A percentile compares a stretch with the other conserved stretches of the same genome.
phyloP scores from a whole-genome alignment of 2,329 filamentous ascomycete genomes.

The Alternaria sp. region DNA sequence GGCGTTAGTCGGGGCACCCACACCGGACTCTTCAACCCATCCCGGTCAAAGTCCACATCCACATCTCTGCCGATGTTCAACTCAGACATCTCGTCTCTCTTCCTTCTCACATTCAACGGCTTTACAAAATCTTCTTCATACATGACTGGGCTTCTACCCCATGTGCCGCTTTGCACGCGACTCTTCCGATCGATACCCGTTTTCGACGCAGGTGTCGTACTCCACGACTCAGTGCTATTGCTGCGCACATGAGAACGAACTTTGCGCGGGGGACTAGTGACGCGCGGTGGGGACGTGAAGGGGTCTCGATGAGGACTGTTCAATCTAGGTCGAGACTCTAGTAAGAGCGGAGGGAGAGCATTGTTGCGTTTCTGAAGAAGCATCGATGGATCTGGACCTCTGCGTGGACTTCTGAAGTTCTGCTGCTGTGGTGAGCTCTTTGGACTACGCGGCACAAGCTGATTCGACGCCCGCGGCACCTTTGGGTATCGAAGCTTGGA shows the following conservation, averaged over 20 bases:
- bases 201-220: slow-evolving; percentile 24
- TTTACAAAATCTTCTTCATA: slow-evolving; percentile 33
- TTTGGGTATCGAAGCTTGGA: slow-evolving; percentile 57
- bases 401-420: slow-evolving; percentile 20
- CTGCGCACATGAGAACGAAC: slow-evolving; percentile 33
- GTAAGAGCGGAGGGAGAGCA: slow-evolving; percentile 36
- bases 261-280: slow-evolving; percentile 30
- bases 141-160: slow-evolving; percentile 39
- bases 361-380: slow-evolving; percentile 27
- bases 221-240: slow-evolving; percentile 36
- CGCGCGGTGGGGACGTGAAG: slow-evolving; percentile 31
- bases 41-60: slow-evolving; percentile 26
- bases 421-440: slow-evolving; percentile 17
- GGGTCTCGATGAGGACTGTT: slow-evolving; percentile 26
- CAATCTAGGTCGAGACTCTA: slow-evolving; percentile 41
- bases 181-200: slow-evolving; percentile 27
- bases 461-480: slow-evolving; percentile 57
- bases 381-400: slow-evolving; percentile 14
- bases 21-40: slow-evolving; percentile 55
- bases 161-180: slow-evolving; percentile 36
- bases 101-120: slow-evolving; percentile 38
- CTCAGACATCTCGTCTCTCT: slow-evolving; percentile 26
- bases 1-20: slow-evolving; percentile 74
- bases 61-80: slow-evolving; percentile 28
- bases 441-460: slow-evolving; percentile 54